Evolutionary conservation across 768 basidiomycete species (phyloP), one percentile per base, ranked within the genome.

Genomic region (Amanita inopinata): DNA sequence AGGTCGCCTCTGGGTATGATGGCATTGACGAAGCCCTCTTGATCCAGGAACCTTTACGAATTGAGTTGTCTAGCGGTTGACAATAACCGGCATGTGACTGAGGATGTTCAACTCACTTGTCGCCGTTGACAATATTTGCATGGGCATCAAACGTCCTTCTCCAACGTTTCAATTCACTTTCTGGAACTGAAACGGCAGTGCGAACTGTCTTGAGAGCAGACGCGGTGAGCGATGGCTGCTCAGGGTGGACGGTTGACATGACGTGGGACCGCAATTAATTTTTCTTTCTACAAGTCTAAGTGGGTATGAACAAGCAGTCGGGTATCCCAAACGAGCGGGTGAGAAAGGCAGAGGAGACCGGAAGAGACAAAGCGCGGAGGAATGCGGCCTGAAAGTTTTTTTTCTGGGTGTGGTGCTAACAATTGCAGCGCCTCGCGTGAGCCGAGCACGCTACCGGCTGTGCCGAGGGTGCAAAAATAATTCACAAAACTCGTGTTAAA

Each of bases 1-100:
- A 91, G 71, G 67, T 94, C 91, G 24, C 75, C 79, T 36, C 74
- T 74, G 2, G 94, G 92, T 23, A 86, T 91, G 60, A 98, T 93
- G 40, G 96, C 93, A 59, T 89, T 88, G 52, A 98, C 84, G 62
- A 99, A 99, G 54, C 80, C 80, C 22, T 91, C 83, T 25, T 73
- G 67, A 63, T 90, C 85, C 35, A 99, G 71, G 59, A 78, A 94
- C 62, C 93, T 44, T 97, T 51, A 20, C 14, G 46, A 28, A 58
- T 43, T 45, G 41, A 44, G 34, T 31, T 36, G 32, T 47, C 46
- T 31, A 51, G 7, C 33, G 22, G 42, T 19, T 40, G 45, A 45
- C 33, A 52, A 47, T 43, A 39, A 40, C 36, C 18, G 43, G 11
- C 38, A 52, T 59, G 50, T 49, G 53, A 50, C 48, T 38, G 27